phyloP scores from a whole-genome alignment of 805 yeast genomes.

The Kodamaea laetipori region DNA sequence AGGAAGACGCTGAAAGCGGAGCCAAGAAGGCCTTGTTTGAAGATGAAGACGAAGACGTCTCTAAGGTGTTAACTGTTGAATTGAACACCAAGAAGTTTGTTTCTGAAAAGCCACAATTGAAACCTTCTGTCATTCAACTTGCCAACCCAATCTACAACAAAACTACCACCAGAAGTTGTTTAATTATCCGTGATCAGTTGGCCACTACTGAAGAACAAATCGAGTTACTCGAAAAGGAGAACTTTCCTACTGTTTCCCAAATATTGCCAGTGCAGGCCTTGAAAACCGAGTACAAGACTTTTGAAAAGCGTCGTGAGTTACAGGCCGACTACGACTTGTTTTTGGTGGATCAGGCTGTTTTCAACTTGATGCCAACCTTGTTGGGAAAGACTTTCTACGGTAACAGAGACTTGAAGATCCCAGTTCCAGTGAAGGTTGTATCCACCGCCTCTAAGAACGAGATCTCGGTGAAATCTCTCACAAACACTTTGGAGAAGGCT shows the following conservation, averaged over 20 bases:
- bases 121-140: constrained; percentile 53
- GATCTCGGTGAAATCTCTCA: constrained; percentile 52
- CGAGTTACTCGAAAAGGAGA: constrained; percentile 47
- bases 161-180: constrained; percentile 52
- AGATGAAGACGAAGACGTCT: constrained; percentile 50
- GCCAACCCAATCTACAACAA: constrained; percentile 47
- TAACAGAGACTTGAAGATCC: constrained; percentile 54
- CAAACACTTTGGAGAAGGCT: constrained; percentile 60
- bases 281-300: constrained; percentile 84
- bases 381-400: constrained; percentile 78
- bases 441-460: constrained; percentile 33
- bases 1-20: constrained; percentile 28
- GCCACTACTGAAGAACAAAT: constrained; percentile 47
- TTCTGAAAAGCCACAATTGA: constrained; percentile 58
- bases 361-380: constrained; percentile 77
- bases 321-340: constrained; percentile 69
- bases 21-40: constrained; percentile 51
- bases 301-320: constrained; percentile 81
- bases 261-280: constrained; percentile 74
- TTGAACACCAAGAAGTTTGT: constrained; percentile 67
- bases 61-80: constrained; percentile 57
- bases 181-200: constrained; percentile 65
- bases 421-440: constrained; percentile 60
- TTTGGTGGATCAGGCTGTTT: constrained; percentile 79
- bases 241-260: constrained; percentile 48